phyloP scores from a whole-genome alignment of 768 basidiomycete species.

The Dendrothele bispora region DNA sequence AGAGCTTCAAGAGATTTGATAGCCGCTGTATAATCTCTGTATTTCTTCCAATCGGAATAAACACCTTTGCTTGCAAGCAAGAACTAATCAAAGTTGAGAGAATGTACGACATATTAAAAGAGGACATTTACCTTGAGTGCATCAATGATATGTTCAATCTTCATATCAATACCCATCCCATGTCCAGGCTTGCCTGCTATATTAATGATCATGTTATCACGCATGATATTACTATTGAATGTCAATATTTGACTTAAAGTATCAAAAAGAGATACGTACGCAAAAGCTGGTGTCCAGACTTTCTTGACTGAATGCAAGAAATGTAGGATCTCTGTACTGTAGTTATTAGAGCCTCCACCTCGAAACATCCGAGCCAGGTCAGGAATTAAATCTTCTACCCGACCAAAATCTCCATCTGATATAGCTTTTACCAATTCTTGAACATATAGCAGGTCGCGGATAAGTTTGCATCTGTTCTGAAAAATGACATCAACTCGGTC shows the following conservation, averaged over 20 bases:
- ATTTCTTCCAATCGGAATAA: conserved; percentile 27
- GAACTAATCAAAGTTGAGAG: conserved; percentile 9
- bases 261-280: neutral
- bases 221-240: conserved; percentile 12
- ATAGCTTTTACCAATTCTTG: conserved; percentile 9
- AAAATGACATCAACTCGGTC: conserved; percentile 3
- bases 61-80: conserved; percentile 31
- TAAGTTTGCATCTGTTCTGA: conserved; percentile 14
- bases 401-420: conserved; percentile 15
- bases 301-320: conserved; percentile 10
- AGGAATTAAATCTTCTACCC: conserved; percentile 20
- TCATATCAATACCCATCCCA: conserved; percentile 12
- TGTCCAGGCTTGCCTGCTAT: conserved; percentile 11
- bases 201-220: conserved; percentile 15
- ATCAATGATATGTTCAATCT: neutral
- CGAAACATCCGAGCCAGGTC: conserved; percentile 15
- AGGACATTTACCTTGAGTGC: conserved; percentile 10
- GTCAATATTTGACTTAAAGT: neutral
- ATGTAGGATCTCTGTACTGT: conserved; percentile 15
- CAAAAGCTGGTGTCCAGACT: conserved; percentile 13
- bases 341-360: conserved; percentile 22
- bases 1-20: conserved; percentile 25
- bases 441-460: conserved; percentile 15
- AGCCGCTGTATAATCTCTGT: conserved; percentile 30
- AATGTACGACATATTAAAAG: neutral